A percentile compares a stretch with the other conserved stretches of the same genome.
Evolutionary conservation across 257 asterid genomes (phyloP).

Genomic region (Gynochthodes officinalis): DNA sequence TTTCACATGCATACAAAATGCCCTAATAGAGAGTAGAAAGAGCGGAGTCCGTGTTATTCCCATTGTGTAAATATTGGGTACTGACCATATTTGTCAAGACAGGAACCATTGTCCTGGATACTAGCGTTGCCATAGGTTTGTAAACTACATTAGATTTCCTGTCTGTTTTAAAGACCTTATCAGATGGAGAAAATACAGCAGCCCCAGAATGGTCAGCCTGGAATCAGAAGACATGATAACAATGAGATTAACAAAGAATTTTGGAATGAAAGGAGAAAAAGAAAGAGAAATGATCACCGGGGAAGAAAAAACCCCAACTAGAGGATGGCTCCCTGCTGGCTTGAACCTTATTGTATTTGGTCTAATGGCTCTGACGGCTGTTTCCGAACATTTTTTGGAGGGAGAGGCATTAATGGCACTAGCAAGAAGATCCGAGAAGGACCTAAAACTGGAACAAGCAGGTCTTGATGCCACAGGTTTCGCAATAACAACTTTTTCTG

Average conservation of each 20-base stretch:
- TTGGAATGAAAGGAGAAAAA: background rate
- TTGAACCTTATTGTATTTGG: slow-evolving; percentile 66
- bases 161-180: slow-evolving; percentile 31
- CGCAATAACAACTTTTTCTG: slow-evolving; percentile 48
- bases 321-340: slow-evolving; percentile 26
- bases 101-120: slow-evolving; percentile 53
- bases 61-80: slow-evolving; percentile 1
- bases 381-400: slow-evolving; percentile 28
- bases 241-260: background rate
- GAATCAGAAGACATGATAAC: slow-evolving; percentile 19
- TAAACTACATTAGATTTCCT: slow-evolving; percentile 40
- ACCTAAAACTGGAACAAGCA: slow-evolving; percentile 35
- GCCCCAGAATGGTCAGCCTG: slow-evolving; percentile 37
- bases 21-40: no score
- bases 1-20: background rate
- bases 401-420: slow-evolving; percentile 48
- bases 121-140: slow-evolving; percentile 76
- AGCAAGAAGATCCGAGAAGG: slow-evolving; percentile 50
- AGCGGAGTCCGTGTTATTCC: background rate
- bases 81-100: slow-evolving; percentile 69
- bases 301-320: slow-evolving; percentile 17
- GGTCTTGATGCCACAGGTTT: slow-evolving; percentile 91
- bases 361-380: slow-evolving; percentile 45
- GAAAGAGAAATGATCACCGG: slow-evolving; percentile 18
- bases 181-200: slow-evolving; percentile 31